Percentiles rank a stretch among this genome's conserved stretches.
Evolutionary conservation across 495 filamentous ascomycete genomes (phyloP).

Genomic region (Pyrenula massariospora): DNA sequence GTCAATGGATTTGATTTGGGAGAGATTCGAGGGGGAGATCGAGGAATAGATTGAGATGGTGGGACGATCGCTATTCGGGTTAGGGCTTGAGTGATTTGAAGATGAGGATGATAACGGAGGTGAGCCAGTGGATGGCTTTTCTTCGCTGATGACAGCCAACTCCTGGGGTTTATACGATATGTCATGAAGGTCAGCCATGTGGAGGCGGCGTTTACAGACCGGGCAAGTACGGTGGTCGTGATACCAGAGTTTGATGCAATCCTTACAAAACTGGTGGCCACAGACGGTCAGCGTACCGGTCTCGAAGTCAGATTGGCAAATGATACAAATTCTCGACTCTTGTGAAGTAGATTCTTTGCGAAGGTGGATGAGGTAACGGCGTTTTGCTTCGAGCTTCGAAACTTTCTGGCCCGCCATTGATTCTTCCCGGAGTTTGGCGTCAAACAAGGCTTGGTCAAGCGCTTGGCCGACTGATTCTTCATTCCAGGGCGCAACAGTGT

Average conservation of each 20-base stretch:
- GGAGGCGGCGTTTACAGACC: constrained; percentile 60
- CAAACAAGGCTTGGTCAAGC: constrained; percentile 24
- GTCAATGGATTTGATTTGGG: constrained; percentile 74
- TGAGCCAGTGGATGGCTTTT: constrained; percentile 15
- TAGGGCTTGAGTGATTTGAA: constrained; percentile 6
- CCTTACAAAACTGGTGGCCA: constrained; percentile 82
- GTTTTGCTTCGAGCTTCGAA: constrained; percentile 50
- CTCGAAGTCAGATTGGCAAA: constrained; percentile 64
- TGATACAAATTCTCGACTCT: constrained; percentile 59
- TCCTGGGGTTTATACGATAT: constrained; percentile 74
- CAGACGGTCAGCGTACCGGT: constrained; percentile 76
- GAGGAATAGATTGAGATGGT: constrained; percentile 59
- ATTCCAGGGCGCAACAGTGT: constrained; percentile 66
- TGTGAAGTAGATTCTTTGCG: constrained; percentile 44
- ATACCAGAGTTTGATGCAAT: constrained; percentile 73
- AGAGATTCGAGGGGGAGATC: constrained; percentile 56
- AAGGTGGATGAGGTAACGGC: constrained; percentile 57
- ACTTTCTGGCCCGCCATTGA: constrained; percentile 38
- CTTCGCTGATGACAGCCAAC: constrained; percentile 58
- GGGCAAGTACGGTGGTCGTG: constrained; percentile 53
- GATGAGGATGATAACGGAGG: constrained; percentile 10
- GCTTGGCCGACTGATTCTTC: constrained; percentile 37
- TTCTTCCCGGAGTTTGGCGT: constrained; percentile 30
- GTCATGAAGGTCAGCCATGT: constrained; percentile 54
- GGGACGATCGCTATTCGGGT: neutral